phyloP scores from a whole-genome alignment of 345 rosid genomes.

The Acer yangbiense region DNA sequence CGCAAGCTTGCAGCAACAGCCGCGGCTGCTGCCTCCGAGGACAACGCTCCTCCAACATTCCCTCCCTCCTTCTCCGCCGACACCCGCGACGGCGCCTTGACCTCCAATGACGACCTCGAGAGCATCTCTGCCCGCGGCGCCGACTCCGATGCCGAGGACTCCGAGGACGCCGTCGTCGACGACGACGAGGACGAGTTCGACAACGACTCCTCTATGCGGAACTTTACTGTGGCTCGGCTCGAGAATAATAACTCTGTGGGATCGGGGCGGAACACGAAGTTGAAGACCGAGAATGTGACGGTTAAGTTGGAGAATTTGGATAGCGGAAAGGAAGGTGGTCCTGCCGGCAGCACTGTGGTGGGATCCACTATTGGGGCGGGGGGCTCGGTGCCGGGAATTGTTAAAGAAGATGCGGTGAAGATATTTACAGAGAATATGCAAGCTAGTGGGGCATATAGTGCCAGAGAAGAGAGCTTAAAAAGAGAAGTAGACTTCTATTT shows the following conservation, averaged over 20 bases:
- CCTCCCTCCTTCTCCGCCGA: constrained; percentile 92
- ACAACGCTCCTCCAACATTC: constrained; percentile 71
- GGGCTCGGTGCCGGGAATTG: constrained; percentile 50
- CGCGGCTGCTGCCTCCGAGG: constrained; percentile 61
- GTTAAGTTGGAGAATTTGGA: constrained; percentile 83
- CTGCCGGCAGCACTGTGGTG: constrained; percentile 36
- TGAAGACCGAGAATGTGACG: constrained; percentile 60
- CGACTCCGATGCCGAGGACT: constrained; percentile 86
- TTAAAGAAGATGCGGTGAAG: constrained; percentile 79
- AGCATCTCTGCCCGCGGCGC: constrained; percentile 95
- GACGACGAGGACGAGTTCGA: constrained; percentile 91
- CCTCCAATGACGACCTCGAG: constrained; percentile 96
- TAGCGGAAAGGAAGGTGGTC: constrained; percentile 58
- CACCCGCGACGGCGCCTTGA: constrained; percentile 90
- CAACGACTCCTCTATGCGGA: constrained; percentile 76
- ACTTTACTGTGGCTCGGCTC: constrained; percentile 85
- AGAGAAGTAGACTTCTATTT: constrained; percentile 58
- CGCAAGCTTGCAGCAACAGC: constrained; percentile 77
- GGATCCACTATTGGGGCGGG: constrained; percentile 42
- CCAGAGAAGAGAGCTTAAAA: constrained; percentile 90
- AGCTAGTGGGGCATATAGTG: constrained; percentile 96
- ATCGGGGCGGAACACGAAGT: constrained; percentile 58
- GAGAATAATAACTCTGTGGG: constrained; percentile 43
- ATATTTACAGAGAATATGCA: constrained; percentile 89
- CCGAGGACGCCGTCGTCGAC: constrained; percentile 86